Evolutionary conservation across 768 basidiomycete genomes (phyloP).

Genomic region (Termitomyces eurrhizus): DNA sequence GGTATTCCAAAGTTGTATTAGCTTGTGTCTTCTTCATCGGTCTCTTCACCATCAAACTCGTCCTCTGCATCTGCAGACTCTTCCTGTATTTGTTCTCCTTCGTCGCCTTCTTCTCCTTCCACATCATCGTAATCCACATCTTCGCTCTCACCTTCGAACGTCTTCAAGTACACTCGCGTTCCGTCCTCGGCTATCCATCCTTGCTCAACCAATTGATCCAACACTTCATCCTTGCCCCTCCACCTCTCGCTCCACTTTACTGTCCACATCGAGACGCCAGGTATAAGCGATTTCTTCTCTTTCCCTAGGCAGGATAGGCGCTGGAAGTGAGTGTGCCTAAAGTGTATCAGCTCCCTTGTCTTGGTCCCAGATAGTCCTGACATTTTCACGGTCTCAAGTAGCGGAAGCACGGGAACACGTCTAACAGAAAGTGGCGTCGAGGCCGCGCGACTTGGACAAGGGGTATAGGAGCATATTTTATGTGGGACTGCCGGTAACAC

Average conservation of each 20-base stretch:
- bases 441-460: slow-evolving; percentile 8
- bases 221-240: slow-evolving; percentile 29
- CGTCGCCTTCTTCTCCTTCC: slow-evolving; percentile 13
- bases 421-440: background rate
- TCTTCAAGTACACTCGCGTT: slow-evolving; percentile 23
- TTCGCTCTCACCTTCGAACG: slow-evolving; percentile 26
- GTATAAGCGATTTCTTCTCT: background rate
- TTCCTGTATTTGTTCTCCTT: slow-evolving; percentile 21
- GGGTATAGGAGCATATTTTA: background rate
- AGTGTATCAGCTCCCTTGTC: slow-evolving; percentile 16
- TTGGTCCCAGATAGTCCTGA: slow-evolving; percentile 19
- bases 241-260: slow-evolving; percentile 30
- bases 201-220: slow-evolving; percentile 34
- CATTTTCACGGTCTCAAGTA: slow-evolving; percentile 18
- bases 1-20: background rate
- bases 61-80: slow-evolving; percentile 13
- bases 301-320: background rate
- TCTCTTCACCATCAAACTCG: slow-evolving; percentile 4
- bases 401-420: slow-evolving; percentile 18
- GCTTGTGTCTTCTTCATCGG: slow-evolving; percentile 7
- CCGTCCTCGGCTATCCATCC: slow-evolving; percentile 27
- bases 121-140: slow-evolving; percentile 22
- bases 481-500: background rate
- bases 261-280: slow-evolving; percentile 21
- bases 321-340: slow-evolving; percentile 10